Evolutionary conservation across 352 stramenopile genomes (phyloP), one percentile per base, ranked within the genome.

Genomic region (Aphanomyces cochlioides): DNA sequence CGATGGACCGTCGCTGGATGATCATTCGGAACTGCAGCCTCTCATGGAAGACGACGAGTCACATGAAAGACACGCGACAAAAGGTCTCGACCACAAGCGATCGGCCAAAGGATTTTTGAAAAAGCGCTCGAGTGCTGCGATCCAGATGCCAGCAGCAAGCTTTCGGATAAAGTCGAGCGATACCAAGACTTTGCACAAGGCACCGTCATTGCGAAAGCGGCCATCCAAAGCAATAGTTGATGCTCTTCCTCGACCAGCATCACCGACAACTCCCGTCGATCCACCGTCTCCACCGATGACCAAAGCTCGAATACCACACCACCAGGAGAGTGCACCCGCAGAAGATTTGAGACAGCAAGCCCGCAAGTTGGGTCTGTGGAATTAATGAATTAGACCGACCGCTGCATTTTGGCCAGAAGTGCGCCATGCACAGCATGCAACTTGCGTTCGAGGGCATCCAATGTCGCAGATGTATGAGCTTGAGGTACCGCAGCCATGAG

Each of bases 361-460:
- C 12, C 43, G 47, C 6, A 61, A 61, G 10, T 21, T 70, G 19
- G 64, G 64, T 7, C 40, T 70, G 7, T 70, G 64, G 64, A 70
- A 39, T 37, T 70, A 67, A 50, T 28, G 39, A 57, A 15, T 13
- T 57, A 69, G 8, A 37, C 37, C 12, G 17, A n/a, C 19, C 45
- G n/a, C 21, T 58, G 7, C 7, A 4, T 37, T 28, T 6, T 69
- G 7, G 60, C 54, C 10, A 61, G 19, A 7, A 61, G 21, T 28
- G 54, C n/a, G 37, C 37, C 39, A 38, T 70, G 64, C n/a, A 70
- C 17, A 4, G 17, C n/a, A 45, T 41, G 21, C 21, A 70, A 34
- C 64, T 70, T 70, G 36, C 21, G 45, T 47, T 70, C 64, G 47
- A 70, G 53, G 10, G 64, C 47, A n/a, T 70, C 64, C 15, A 70